Percentiles rank a stretch among this genome's conserved stretches.
Evolutionary conservation across 2,329 filamentous ascomycete genomes (phyloP).

Genomic region (Fusarium anthophilum): DNA sequence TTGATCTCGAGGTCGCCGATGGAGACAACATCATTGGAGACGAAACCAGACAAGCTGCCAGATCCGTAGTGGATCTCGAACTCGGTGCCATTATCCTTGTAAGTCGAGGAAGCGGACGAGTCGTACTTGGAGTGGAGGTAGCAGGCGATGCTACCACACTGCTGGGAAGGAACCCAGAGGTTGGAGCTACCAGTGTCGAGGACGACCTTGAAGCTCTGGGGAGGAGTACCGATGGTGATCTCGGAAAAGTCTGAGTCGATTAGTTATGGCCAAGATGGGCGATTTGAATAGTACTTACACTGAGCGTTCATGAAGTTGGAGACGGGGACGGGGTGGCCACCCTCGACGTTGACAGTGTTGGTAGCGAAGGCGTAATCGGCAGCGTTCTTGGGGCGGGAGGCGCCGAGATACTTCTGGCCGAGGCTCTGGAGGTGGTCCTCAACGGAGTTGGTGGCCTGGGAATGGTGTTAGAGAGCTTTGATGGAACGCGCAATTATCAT

Average conservation of each 20-base stretch:
- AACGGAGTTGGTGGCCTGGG: conserved; percentile 80
- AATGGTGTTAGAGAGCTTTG: conserved; percentile 20
- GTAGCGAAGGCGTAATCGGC: conserved; percentile 83
- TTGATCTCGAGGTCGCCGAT: conserved; percentile 93
- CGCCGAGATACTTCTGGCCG: conserved; percentile 95
- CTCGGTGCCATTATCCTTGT: conserved; percentile 90
- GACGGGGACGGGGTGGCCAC: conserved; percentile 83
- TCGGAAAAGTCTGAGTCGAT: conserved; percentile 85
- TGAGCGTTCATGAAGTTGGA: conserved; percentile 99
- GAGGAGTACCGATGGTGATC: conserved; percentile 89
- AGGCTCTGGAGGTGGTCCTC: conserved; percentile 83
- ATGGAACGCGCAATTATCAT: neutral
- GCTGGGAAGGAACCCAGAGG: conserved; percentile 93
- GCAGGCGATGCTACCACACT: conserved; percentile 96
- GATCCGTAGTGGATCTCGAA: conserved; percentile 98
- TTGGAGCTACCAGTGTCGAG: conserved; percentile 99
- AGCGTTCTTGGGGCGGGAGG: conserved; percentile 70
- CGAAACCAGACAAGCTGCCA: conserved; percentile 90
- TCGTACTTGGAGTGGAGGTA: conserved; percentile 98
- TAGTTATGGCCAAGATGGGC: conserved; percentile 1
- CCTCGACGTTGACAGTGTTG: conserved; percentile 71
- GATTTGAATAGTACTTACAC: conserved; percentile 69
- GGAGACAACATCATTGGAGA: conserved; percentile 85
- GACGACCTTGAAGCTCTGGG: conserved; percentile 97
- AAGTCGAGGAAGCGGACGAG: conserved; percentile 85